Base-by-base conservation (phyloP, 2,329 filamentous ascomycete species). In the Colletotrichum siamense region DNA sequence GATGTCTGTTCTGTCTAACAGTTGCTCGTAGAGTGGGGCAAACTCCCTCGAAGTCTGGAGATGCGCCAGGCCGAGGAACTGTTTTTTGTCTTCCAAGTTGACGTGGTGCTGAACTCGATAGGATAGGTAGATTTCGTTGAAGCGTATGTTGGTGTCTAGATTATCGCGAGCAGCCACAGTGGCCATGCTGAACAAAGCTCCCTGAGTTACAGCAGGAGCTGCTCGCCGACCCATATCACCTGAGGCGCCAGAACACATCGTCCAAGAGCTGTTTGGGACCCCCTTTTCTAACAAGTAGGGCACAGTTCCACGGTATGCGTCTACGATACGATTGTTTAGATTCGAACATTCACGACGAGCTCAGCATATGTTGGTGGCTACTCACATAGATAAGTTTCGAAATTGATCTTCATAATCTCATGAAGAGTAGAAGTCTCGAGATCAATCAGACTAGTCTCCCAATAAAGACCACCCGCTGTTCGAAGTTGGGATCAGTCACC, bases 51-150 rank as follows among this genome's bases (percentile, higher is more conserved):
- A 36, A 15, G 30, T 22, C 12, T 61, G 36, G 10, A 62, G 61
- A 26, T 64, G 22, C n/a, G 22, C 44, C 16, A 57, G 73, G 9
- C 79, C 80, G 15, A 61, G 22, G 18, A 59, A 49, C 52, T 69
- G 66, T 9, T 18, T 26, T 22, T 61, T 24, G 34, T 69, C 52
- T 16, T 22, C 24, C 32, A 69, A 24, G 32, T 69, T 78, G 5
- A 71, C 78, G 69, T 82, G 81, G 6, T 80, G 74, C 70, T 82
- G 80, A 24, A 84, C 82, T 4, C 79, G 80, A 13, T 79, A 79
- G 63, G 52, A 78, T 3, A 87, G 82, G 69, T 84, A 86, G n/a
- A 85, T 79, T 73, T 87, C 85, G 70, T 86, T 85, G 78, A 86
- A 83, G 22, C 85, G 84, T 10, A 87, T 79, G 68, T 84, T 85